A percentile compares a stretch with the other conserved stretches of the same genome.
phyloP scores from a whole-genome alignment of 2,329 filamentous ascomycete genomes.

The Cytospora leucostoma region DNA sequence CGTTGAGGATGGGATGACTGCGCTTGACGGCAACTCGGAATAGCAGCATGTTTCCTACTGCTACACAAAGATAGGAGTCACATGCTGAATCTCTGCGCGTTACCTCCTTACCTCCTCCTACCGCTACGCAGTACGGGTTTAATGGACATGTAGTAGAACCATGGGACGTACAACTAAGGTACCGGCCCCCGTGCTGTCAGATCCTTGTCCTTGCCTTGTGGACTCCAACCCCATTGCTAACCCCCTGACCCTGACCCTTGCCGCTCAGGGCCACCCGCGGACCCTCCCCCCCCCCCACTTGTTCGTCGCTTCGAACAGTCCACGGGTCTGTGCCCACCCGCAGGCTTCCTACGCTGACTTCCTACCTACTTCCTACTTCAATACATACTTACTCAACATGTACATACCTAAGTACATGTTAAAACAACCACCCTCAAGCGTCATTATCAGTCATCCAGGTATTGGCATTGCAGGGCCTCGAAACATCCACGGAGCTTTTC shows the following conservation, averaged over 20 bases:
- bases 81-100: not conserved
- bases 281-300: not conserved
- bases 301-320: slow-evolving; percentile 3
- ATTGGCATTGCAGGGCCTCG: not conserved
- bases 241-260: slow-evolving; percentile 7
- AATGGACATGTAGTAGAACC: not conserved
- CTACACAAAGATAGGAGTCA: not conserved
- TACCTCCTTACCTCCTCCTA: not conserved
- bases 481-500: not conserved
- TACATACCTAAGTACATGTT: not conserved
- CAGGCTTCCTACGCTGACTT: slow-evolving; percentile 8
- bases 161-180: not conserved
- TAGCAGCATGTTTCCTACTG: not conserved
- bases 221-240: not conserved
- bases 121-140: not conserved
- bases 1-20: not conserved
- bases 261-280: not conserved
- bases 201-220: not conserved
- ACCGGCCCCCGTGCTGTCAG: not conserved
- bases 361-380: not conserved
- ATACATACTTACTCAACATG: not conserved
- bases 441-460: not conserved
- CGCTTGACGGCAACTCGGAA: not conserved
- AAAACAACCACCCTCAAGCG: not conserved
- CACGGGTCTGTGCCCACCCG: slow-evolving; percentile 2